A percentile compares a stretch with the other conserved stretches of the same genome.
These are phyloP conservation scores for Isabelozyma rhagii DNA, from an alignment of 805 yeast genomes.

Conservation along the genomic window DNA sequence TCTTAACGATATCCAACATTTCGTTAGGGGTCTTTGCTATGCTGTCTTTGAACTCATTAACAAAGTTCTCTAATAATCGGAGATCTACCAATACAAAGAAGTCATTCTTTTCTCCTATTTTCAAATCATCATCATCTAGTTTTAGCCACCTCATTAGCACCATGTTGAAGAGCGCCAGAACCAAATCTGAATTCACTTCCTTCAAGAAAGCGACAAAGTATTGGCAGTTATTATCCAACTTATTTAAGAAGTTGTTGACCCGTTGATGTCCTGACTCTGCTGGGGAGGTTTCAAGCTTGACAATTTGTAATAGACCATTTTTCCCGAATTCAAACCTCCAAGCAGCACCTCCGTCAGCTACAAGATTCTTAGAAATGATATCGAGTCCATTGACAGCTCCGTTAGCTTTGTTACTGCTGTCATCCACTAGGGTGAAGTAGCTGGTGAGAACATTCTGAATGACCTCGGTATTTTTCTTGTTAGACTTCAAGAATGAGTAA, in stretches of 20 bases:
- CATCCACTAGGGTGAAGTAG: slow-evolving; percentile 23
- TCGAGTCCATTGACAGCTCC: slow-evolving; percentile 20
- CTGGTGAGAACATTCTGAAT: slow-evolving; percentile 37
- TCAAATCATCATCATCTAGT: slow-evolving; percentile 3
- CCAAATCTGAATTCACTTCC: slow-evolving; percentile 45
- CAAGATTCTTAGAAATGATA: slow-evolving; percentile 28
- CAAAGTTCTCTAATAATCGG: slow-evolving; percentile 60
- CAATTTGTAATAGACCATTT: slow-evolving; percentile 33
- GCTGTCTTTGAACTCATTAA: slow-evolving; percentile 54
- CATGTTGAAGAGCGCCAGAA: slow-evolving; percentile 46
- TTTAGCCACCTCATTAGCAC: slow-evolving; percentile 63
- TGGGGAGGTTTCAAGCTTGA: neutral
- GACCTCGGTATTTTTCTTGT: slow-evolving; percentile 30
- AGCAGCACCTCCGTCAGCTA: slow-evolving; percentile 22
- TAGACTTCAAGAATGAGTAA: slow-evolving; percentile 29
- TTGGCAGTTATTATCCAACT: slow-evolving; percentile 23
- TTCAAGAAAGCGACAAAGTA: slow-evolving; percentile 42
- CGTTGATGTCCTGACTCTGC: slow-evolving; percentile 13
- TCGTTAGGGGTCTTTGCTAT: slow-evolving; percentile 56
- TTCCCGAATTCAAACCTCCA: slow-evolving; percentile 46
- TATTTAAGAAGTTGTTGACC: slow-evolving; percentile 22
- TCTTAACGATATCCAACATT: slow-evolving; percentile 41
- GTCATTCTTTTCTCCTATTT: slow-evolving; percentile 14
- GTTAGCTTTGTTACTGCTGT: slow-evolving; percentile 6
- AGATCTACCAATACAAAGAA: slow-evolving; percentile 55